phyloP scores from a whole-genome alignment of 225 moss, liverwort and hornwort species.

The Bryoerythrophyllum caledonicum region DNA sequence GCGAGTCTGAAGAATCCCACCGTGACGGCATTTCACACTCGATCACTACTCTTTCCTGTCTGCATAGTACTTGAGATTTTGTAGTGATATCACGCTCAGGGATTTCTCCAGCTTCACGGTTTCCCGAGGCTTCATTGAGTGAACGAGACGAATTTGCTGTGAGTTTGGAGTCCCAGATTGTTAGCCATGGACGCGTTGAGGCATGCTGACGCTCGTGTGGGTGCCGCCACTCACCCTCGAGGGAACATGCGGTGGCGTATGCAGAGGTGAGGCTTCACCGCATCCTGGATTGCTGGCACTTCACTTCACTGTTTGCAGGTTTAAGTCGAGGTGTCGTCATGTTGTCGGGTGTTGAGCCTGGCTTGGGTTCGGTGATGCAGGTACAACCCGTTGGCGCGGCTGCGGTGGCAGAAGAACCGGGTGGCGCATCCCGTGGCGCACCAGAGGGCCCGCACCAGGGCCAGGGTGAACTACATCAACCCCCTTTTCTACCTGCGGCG shows the following conservation, averaged over 20 bases:
- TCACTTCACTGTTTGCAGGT: too few species aligned
- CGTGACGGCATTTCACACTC: too few species aligned
- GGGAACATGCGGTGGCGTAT: constrained; percentile 38
- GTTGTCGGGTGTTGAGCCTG: too few species aligned
- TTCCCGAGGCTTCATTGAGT: too few species aligned
- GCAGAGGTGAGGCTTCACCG: constrained; percentile 26
- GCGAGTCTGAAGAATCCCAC: too few species aligned
- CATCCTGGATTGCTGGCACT: not conserved
- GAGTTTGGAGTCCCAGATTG: not conserved
- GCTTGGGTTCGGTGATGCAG: constrained; percentile 8
- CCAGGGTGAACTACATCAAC: constrained; percentile 30
- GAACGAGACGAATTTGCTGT: too few species aligned
- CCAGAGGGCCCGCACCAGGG: constrained; percentile 10
- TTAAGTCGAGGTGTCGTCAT: not conserved
- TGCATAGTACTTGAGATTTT: too few species aligned
- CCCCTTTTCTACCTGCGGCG: constrained; percentile 36
- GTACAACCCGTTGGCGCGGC: constrained; percentile 28
- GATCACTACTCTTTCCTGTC: too few species aligned
- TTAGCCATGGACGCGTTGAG: constrained; percentile 36
- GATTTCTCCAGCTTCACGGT: too few species aligned
- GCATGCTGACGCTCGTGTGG: constrained; percentile 46
- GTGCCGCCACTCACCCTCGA: constrained; percentile 42
- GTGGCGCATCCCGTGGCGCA: constrained; percentile 31
- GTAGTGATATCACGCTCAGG: too few species aligned
- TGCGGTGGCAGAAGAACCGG: constrained; percentile 35